Evolutionary conservation across 768 basidiomycete genomes (phyloP).

Genomic region (Tubosaeta sp.): DNA sequence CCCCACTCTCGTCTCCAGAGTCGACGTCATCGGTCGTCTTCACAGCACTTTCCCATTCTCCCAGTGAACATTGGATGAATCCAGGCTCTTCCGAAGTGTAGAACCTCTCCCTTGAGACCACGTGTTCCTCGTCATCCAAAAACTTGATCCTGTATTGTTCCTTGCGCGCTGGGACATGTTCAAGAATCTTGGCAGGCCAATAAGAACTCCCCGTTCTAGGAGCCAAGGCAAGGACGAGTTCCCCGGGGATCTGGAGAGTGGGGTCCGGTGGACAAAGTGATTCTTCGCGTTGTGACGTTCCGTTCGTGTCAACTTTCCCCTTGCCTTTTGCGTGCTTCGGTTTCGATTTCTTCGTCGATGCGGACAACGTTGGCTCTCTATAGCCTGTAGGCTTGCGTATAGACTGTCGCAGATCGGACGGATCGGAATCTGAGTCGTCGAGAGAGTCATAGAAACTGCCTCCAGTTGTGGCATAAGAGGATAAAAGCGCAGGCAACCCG

Average conservation of each 20-base stretch:
- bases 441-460: slow-evolving; percentile 23
- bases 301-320: slow-evolving; percentile 11
- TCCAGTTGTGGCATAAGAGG: slow-evolving; percentile 23
- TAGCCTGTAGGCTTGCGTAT: not conserved
- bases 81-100: slow-evolving; percentile 52
- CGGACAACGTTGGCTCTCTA: slow-evolving; percentile 4
- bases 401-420: slow-evolving; percentile 7
- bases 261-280: slow-evolving; percentile 45
- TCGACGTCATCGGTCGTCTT: slow-evolving; percentile 25
- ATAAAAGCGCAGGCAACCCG: slow-evolving; percentile 43
- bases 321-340: slow-evolving; percentile 16
- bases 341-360: slow-evolving; percentile 13
- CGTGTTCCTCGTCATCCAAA: slow-evolving; percentile 45
- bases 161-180: slow-evolving; percentile 38
- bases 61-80: slow-evolving; percentile 64
- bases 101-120: slow-evolving; percentile 50
- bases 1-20: slow-evolving; percentile 29
- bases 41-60: slow-evolving; percentile 48
- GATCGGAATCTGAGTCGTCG: slow-evolving; percentile 24
- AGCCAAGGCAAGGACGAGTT: slow-evolving; percentile 52
- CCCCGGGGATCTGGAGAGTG: slow-evolving; percentile 59
- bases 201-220: slow-evolving; percentile 35
- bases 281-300: slow-evolving; percentile 20
- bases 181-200: slow-evolving; percentile 66
- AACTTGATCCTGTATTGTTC: slow-evolving; percentile 56